Evolutionary conservation across 129 eudicot genomes (phyloP), one percentile per base, ranked within the genome.

Genomic region (Lactuca sativa): DNA sequence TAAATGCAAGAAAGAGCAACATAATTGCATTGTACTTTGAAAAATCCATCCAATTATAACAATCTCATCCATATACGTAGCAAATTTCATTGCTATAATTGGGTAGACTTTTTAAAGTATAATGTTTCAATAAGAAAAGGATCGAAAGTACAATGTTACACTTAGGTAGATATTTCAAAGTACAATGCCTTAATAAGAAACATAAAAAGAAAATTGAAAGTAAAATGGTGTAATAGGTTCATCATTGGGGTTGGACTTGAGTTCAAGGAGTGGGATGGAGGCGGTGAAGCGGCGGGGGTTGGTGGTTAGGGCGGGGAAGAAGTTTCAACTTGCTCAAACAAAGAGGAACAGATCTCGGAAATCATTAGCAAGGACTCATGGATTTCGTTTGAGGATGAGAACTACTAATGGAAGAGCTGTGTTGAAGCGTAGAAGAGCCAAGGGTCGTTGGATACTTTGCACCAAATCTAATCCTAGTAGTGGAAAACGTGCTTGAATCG

Each of bases 321-420:
- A 79, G 70, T 80, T 70, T 76, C 67, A 73, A 25, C 97, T 87
- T 66, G 88, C 96, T 72, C 99, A 87, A 77, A 95, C 99, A 14
- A 95, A 95, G 82, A 95, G 99, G 71, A 95, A 82, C 70, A 76
- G 88, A 59, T 95, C 99, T 9, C 81, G 99, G 37, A 95, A 95
- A 79, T 95, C 99, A 12, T 81, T 95, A 66, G 97, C 99, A 67
- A 79, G 96, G 6, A 86, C 91, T 40, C 97, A 95, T 47, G 99
- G 99, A 13, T 95, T 95, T 56, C 90, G 97, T 59, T 77, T 67
- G 44, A 85, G 99, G 58, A 95, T 90, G 99, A 82, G 89, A 16
- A 87, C 99, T 53, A 84, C 97, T 37, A 61, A 82, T 43, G 99
- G 97, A 59, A 77, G 96, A 81, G 99, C 99, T 25, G n/a, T 82